Base-by-base conservation (phyloP, 2,329 filamentous ascomycete species). In the Juglanconis oblonga region DNA sequence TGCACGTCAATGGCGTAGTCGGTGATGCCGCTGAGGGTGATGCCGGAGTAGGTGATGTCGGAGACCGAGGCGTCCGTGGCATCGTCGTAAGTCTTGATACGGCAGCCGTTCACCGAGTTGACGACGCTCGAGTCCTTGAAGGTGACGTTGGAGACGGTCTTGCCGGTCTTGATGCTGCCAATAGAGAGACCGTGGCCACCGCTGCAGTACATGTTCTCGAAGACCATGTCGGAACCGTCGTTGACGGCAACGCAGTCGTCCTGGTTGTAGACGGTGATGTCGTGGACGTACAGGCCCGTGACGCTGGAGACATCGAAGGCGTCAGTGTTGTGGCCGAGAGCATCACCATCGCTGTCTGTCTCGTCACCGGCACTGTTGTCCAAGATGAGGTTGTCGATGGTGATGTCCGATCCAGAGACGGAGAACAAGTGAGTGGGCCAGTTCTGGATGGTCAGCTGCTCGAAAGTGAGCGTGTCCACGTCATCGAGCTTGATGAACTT, bases 181-280 rank as follows among this genome's bases (percentile, higher is more conserved):
- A 76, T 78, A 31, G 74, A 76, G 4, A 78, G 68, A 40, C 76
- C 76, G 59, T 78, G 76, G 8, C 76, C 76, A 35, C 76, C 76
- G 38, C 70, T 75, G 72, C 79, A 81, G 67, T 72, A 68, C 9
- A 77, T 74, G 47, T 70, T 73, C 24, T 72, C 76, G 69, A 81
- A 80, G 52, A 73, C 74, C 62, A 82, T 81, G 67, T 79, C 72
- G 33, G 71, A 75, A 3, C 79, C 79, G 2, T 80, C 83, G 74
- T 85, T 86, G 64, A 83, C 68, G 24, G 83, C 83, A 9, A 86
- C 74, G 64, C 83, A 87, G 67, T 86, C 83, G 59, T 87, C 84
- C 71, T 87, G 84, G 74, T 86, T 86, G 68, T 82, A 77, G 58
- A 87, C 76, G 32, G 73, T 77, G 33, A 81, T 80, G 32, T 79